Conservation (phyloP, 352 stramenopile genomes). For the Globisporangium okanoganense region DNA sequence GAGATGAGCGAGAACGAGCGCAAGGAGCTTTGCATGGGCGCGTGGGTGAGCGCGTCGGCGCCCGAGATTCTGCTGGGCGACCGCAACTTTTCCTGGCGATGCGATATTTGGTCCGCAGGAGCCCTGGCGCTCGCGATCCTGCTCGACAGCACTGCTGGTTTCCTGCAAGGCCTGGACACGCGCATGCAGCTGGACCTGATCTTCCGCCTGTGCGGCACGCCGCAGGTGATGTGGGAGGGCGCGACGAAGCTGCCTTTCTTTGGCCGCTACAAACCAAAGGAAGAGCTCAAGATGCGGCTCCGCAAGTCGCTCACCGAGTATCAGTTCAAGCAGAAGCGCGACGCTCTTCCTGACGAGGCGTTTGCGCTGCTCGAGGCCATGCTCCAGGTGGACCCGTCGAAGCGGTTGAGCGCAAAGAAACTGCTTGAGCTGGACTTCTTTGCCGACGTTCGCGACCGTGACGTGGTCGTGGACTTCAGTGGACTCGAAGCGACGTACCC, state of each 20-base stretch:
- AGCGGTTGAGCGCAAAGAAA: constrained; percentile 41
- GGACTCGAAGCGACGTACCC: constrained; percentile 42
- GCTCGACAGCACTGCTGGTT: constrained; percentile 53
- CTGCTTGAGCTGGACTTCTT: constrained; percentile 65
- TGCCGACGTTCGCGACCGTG: constrained; percentile 25
- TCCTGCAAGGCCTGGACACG: constrained; percentile 57
- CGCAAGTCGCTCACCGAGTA: constrained; percentile 72
- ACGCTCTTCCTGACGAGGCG: constrained; percentile 44
- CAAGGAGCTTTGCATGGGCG: constrained; percentile 68
- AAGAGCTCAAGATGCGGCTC: constrained; percentile 73
- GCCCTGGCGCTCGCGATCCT: constrained; percentile 65
- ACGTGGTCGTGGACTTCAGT: constrained; percentile 36
- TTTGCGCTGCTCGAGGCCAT: constrained; percentile 68
- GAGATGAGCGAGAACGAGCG: constrained; percentile 72
- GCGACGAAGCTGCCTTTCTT: constrained; percentile 56
- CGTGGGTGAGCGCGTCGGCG: constrained; percentile 59
- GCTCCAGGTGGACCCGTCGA: constrained; percentile 70
- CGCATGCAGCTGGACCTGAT: constrained; percentile 76
- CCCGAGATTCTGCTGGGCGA: constrained; percentile 76
- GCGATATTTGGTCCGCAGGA: constrained; percentile 74
- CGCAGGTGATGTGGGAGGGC: constrained; percentile 43
- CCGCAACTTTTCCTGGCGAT: constrained; percentile 60
- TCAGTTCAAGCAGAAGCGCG: constrained; percentile 36
- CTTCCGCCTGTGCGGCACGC: constrained; percentile 75
- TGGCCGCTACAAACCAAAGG: constrained; percentile 50